A percentile compares a stretch with the other conserved stretches of the same genome.
Conservation (phyloP, 2,329 filamentous ascomycete species). For the Cercospora beticola region DNA sequence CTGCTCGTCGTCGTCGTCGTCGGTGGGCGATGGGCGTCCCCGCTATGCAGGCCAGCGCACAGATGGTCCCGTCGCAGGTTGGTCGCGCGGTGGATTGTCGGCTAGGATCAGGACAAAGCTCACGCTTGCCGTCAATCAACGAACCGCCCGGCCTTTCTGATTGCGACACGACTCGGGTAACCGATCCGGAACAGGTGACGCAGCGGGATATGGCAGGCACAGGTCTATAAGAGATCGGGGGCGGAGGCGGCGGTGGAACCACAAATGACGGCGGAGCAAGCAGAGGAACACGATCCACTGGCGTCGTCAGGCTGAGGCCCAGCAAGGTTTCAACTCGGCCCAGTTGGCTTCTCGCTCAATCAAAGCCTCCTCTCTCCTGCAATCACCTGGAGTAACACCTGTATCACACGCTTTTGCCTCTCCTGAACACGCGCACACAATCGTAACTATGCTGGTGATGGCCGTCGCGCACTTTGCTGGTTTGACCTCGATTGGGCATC, state of each 20-base stretch:
- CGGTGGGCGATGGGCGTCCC: neutral
- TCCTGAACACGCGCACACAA: neutral
- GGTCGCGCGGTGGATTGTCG: constrained; percentile 5
- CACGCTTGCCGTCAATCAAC: constrained; percentile 1
- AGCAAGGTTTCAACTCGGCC: neutral
- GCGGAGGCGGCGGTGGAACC: neutral
- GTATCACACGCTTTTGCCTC: neutral
- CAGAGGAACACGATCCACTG: neutral
- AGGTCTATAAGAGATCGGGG: neutral
- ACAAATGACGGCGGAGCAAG: neutral
- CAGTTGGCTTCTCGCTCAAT: constrained; percentile 1
- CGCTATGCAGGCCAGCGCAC: constrained; percentile 2
- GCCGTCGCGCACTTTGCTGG: neutral
- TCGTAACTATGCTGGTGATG: neutral
- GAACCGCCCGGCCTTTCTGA: neutral
- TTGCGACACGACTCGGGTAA: neutral
- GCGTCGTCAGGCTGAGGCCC: neutral
- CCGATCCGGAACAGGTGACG: neutral
- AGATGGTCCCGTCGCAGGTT: neutral
- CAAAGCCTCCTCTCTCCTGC: constrained; percentile 10
- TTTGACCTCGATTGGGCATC: neutral
- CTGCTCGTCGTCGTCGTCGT: neutral
- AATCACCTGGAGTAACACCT: neutral
- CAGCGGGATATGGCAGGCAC: neutral
- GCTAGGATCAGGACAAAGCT: constrained; percentile 2